Percentiles rank a stretch among this genome's conserved stretches.
These are phyloP conservation scores for Neurospora sp. DNA, from an alignment of 495 filamentous ascomycete species.

Conservation along the genomic window DNA sequence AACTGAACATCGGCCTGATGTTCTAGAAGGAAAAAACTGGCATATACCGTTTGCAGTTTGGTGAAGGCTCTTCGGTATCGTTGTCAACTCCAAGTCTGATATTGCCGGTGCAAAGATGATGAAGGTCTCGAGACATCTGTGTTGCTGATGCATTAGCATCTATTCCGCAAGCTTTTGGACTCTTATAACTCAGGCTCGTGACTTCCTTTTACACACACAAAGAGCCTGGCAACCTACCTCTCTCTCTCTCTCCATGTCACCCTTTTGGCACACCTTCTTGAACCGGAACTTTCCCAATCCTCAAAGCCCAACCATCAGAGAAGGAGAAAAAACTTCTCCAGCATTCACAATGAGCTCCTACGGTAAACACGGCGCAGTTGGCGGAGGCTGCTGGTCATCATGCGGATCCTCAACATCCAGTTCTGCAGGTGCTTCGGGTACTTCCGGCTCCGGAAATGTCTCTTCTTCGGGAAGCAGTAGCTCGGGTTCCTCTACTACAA, in stretches of 20 bases:
- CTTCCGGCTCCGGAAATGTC: neutral
- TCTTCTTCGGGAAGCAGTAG: neutral
- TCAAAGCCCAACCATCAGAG: neutral
- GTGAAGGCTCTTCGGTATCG: neutral
- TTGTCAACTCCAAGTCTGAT: neutral
- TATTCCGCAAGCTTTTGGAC: too few species aligned
- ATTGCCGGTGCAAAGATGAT: neutral
- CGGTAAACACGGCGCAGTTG: neutral
- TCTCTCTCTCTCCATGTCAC: neutral
- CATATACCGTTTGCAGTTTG: neutral
- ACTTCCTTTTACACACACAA: neutral
- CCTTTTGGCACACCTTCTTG: neutral
- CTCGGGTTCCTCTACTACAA: neutral
- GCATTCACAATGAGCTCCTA: neutral
- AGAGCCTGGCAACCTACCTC: neutral
- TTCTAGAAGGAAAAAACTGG: neutral
- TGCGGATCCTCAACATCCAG: neutral
- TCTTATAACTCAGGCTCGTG: neutral
- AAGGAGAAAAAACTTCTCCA: neutral
- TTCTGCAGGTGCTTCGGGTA: neutral
- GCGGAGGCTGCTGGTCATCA: neutral
- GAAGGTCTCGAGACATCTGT: neutral
- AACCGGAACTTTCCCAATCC: neutral
- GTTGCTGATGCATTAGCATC: neutral
- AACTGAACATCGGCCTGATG: neutral